Evolutionary conservation across 75 land plant genomes (phyloP).

Genomic region (Isoetes taiwanensis): DNA sequence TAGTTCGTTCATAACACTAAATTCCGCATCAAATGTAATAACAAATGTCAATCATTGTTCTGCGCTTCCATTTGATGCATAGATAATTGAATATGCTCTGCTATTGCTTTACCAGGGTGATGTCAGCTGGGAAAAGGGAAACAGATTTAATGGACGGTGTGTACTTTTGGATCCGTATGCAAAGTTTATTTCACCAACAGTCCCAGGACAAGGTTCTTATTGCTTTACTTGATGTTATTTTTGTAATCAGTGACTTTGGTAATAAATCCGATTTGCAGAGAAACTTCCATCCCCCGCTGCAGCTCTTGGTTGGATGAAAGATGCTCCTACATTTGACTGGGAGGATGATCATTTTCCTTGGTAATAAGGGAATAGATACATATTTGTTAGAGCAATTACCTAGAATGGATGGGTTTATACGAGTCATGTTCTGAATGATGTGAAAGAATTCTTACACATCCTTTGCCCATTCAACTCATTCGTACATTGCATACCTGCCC

Average conservation of each 20-base stretch:
- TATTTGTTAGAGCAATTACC: too few species aligned
- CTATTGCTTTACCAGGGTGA: conserved; percentile 18
- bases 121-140: conserved; percentile 25
- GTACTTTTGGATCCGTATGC: conserved; percentile 87
- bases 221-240: too few species aligned
- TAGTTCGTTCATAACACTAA: neutral
- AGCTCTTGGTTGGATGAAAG: conserved; percentile 42
- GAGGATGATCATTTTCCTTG: conserved; percentile 44
- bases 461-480: too few species aligned
- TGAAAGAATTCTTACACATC: too few species aligned
- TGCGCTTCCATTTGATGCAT: neutral
- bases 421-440: too few species aligned
- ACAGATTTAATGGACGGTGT: conserved; percentile 25
- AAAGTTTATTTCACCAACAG: conserved; percentile 35
- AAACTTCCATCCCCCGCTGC: conserved; percentile 26
- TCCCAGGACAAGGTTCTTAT: conserved; percentile 34
- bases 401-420: too few species aligned
- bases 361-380: too few species aligned
- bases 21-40: neutral
- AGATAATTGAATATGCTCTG: conserved; percentile 4
- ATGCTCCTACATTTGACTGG: conserved; percentile 69
- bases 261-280: conserved; percentile 14
- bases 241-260: neutral
- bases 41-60: neutral
- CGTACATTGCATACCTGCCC: too few species aligned